Evolutionary conservation across 1,284 basidiomycete species (phyloP).

Genomic region (Leccinum pachyderme): DNA sequence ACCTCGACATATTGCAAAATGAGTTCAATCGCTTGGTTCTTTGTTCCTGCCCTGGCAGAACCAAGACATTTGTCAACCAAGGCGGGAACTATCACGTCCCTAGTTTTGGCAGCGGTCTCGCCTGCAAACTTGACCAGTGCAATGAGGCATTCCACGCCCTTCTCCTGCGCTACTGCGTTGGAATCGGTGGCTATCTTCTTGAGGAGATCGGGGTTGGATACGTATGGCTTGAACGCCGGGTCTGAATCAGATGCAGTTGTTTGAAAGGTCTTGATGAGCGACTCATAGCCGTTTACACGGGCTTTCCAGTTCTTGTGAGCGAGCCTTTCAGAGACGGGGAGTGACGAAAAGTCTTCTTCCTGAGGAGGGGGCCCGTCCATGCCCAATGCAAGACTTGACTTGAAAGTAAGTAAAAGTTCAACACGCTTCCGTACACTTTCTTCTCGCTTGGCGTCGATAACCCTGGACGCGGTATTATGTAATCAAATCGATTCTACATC

Average conservation of each 20-base stretch:
- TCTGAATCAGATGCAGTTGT: conserved; percentile 90
- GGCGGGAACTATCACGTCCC: conserved; percentile 82
- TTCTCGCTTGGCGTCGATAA: conserved; percentile 10
- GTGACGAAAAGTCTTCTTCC: conserved; percentile 90
- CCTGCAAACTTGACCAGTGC: conserved; percentile 90
- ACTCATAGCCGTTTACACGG: conserved; percentile 88
- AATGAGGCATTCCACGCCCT: conserved; percentile 86
- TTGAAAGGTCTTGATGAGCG: conserved; percentile 83
- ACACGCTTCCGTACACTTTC: conserved; percentile 1
- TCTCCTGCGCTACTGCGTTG: conserved; percentile 98
- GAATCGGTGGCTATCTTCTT: conserved; percentile 89
- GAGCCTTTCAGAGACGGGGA: conserved; percentile 82
- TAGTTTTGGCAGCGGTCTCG: conserved; percentile 78
- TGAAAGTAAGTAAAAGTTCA: conserved; percentile 14
- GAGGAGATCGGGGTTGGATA: conserved; percentile 73
- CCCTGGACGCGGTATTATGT: conserved; percentile 20
- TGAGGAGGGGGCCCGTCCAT: conserved; percentile 90
- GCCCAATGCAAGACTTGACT: conserved; percentile 18
- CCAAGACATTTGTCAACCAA: conserved; percentile 97
- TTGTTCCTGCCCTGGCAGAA: conserved; percentile 90
- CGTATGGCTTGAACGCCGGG: conserved; percentile 89
- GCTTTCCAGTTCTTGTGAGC: conserved; percentile 99
- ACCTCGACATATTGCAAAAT: conserved; percentile 91
- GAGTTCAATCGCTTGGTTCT: conserved; percentile 84
- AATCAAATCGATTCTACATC: conserved; percentile 17